Evolutionary conservation across 352 stramenopile genomes (phyloP).

Genomic region (Halophytophthora batemanensis): DNA sequence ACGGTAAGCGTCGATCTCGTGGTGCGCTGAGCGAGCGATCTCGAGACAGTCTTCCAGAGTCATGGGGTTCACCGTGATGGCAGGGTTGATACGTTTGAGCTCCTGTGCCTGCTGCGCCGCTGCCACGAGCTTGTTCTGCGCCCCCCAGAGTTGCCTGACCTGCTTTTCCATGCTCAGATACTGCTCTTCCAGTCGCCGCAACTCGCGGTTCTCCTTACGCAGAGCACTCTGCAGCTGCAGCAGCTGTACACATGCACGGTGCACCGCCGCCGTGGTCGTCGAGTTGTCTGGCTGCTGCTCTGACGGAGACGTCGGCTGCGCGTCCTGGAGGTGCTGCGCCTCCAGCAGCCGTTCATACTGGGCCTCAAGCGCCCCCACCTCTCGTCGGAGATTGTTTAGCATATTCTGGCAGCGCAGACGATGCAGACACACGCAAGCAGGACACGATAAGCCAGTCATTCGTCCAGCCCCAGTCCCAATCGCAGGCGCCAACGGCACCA

Average conservation of each 20-base stretch:
- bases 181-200: slow-evolving; percentile 39
- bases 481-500: not conserved
- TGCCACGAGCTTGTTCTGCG: slow-evolving; percentile 36
- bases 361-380: slow-evolving; percentile 38
- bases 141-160: slow-evolving; percentile 30
- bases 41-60: slow-evolving; percentile 36
- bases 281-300: not conserved
- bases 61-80: slow-evolving; percentile 40
- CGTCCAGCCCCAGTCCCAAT: too few relatives aligned
- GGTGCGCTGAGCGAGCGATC: slow-evolving; percentile 45
- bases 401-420: slow-evolving; percentile 36
- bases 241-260: slow-evolving; percentile 48
- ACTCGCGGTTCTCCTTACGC: slow-evolving; percentile 51
- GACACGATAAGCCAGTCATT: not conserved
- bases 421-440: slow-evolving; percentile 1
- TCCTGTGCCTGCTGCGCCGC: slow-evolving; percentile 34
- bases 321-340: slow-evolving; percentile 24
- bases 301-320: slow-evolving; percentile 19
- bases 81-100: slow-evolving; percentile 37
- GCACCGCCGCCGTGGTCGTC: slow-evolving; percentile 4
- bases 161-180: slow-evolving; percentile 50
- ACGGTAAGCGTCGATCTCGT: slow-evolving; percentile 50
- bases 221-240: slow-evolving; percentile 45
- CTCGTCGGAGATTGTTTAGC: slow-evolving; percentile 47
- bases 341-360: slow-evolving; percentile 44